Evolutionary conservation across 805 yeast species (phyloP).

Genomic region (Diddensiella transvaalensis): DNA sequence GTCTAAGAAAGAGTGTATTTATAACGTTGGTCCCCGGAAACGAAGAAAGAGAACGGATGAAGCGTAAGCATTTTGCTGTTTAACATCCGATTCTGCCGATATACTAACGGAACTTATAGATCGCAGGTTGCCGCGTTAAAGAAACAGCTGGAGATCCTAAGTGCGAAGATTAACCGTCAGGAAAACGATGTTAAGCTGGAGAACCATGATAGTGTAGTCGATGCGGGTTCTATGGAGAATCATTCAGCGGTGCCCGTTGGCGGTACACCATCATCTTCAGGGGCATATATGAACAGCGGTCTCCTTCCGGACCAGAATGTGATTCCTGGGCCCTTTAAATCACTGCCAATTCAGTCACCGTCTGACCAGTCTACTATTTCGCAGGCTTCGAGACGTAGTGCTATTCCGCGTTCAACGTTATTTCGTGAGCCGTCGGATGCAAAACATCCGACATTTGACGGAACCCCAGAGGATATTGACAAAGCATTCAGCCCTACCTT

Average conservation of each 20-base stretch:
- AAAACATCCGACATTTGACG: conserved; percentile 16
- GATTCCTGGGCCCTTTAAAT: neutral
- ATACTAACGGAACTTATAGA: conserved; percentile 13
- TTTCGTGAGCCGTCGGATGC: neutral
- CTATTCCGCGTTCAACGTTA: neutral
- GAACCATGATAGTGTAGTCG: neutral
- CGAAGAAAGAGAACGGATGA: conserved; percentile 41
- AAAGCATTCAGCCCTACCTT: neutral
- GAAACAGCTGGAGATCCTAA: conserved; percentile 29
- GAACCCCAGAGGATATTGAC: conserved; percentile 21
- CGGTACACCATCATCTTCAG: neutral
- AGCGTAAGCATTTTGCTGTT: no score
- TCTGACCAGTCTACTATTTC: neutral
- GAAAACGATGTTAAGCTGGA: neutral
- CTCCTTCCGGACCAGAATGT: neutral
- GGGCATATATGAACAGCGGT: neutral
- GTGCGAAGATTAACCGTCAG: conserved; percentile 7
- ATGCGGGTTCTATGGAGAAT: neutral
- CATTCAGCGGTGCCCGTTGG: neutral
- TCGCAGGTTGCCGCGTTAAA: conserved; percentile 33
- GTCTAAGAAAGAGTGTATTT: conserved; percentile 59
- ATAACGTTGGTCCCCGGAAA: conserved; percentile 58
- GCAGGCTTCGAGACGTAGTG: neutral
- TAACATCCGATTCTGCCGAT: neutral
- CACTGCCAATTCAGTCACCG: neutral